A percentile compares a stretch with the other conserved stretches of the same genome.
phyloP scores from a whole-genome alignment of 192 early-diverging fungal genomes.

The Podila epigama region DNA sequence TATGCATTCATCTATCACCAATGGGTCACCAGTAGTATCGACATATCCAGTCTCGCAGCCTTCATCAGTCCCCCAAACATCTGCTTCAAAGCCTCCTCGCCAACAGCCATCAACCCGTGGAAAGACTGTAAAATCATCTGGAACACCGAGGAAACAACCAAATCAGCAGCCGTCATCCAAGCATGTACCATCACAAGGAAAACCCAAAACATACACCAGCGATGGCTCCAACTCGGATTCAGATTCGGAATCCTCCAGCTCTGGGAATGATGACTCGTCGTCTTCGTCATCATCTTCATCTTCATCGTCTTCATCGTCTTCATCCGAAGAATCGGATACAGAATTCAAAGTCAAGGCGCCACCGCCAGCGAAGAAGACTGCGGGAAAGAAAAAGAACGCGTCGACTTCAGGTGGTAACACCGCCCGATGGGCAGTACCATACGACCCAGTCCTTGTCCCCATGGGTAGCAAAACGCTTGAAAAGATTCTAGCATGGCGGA shows the following conservation, averaged over 20 bases:
- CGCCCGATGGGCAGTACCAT: constrained; percentile 47
- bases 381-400: constrained; percentile 28
- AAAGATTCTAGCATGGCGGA: constrained; percentile 58
- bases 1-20: background rate
- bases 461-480: constrained; percentile 61
- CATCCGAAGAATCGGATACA: constrained; percentile 37
- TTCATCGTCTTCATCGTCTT: constrained; percentile 19
- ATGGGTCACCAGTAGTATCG: background rate
- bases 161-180: background rate
- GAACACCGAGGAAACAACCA: constrained; percentile 3
- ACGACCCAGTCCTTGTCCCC: constrained; percentile 63
- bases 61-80: too few species aligned
- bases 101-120: constrained; percentile 10
- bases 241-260: constrained; percentile 35
- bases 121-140: constrained; percentile 2
- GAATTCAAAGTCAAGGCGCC: constrained; percentile 48
- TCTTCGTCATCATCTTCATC: constrained; percentile 9
- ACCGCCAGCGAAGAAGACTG: constrained; percentile 34
- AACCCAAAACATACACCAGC: constrained; percentile 2
- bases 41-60: background rate
- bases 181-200: background rate
- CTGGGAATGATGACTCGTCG: constrained; percentile 22
- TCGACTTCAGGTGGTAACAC: constrained; percentile 36
- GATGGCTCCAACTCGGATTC: constrained; percentile 34
- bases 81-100: background rate